These are phyloP conservation scores for Lactuca sativa DNA, from an alignment of 129 eudicot genomes.

Conservation along the genomic window DNA sequence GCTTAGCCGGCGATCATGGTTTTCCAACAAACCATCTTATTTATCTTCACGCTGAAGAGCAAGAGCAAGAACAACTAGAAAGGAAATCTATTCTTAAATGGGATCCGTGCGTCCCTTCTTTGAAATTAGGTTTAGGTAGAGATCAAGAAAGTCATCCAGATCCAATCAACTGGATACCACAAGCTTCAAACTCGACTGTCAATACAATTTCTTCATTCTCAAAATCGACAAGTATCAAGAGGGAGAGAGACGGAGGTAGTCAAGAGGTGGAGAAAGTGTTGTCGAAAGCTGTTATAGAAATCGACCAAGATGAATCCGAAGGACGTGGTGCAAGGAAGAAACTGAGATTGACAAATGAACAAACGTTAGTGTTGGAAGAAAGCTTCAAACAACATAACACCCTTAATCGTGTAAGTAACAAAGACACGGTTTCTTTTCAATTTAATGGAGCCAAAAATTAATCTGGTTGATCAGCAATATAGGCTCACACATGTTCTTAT, in stretches of 20 bases:
- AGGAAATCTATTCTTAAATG: conserved; percentile 1
- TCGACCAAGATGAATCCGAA: conserved; percentile 31
- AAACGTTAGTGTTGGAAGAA: conserved; percentile 59
- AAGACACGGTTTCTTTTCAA: too few relatives aligned
- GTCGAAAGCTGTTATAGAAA: conserved; percentile 6
- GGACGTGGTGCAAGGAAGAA: conserved; percentile 48
- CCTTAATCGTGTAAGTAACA: conserved; percentile 55
- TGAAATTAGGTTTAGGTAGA: conserved; percentile 36
- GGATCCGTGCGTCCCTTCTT: conserved; percentile 24
- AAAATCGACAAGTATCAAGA: conserved; percentile 39
- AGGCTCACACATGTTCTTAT: not conserved
- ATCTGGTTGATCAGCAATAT: too few relatives aligned
- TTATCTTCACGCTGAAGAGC: conserved; percentile 1
- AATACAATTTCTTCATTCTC: conserved; percentile 36
- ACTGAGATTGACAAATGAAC: conserved; percentile 56
- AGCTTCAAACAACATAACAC: conserved; percentile 63
- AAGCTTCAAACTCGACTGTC: conserved; percentile 22
- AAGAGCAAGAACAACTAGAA: not conserved
- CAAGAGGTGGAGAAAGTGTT: conserved; percentile 32
- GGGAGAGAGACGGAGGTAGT: conserved; percentile 36
- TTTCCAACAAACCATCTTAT: conserved; percentile 5
- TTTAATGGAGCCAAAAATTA: too few relatives aligned
- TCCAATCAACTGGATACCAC: conserved; percentile 13
- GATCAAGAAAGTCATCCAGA: conserved; percentile 25
- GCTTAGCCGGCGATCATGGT: conserved; percentile 24